These are phyloP conservation scores for Tremella yokohamensis DNA, from an alignment of 768 basidiomycete species.

Conservation along the genomic window DNA sequence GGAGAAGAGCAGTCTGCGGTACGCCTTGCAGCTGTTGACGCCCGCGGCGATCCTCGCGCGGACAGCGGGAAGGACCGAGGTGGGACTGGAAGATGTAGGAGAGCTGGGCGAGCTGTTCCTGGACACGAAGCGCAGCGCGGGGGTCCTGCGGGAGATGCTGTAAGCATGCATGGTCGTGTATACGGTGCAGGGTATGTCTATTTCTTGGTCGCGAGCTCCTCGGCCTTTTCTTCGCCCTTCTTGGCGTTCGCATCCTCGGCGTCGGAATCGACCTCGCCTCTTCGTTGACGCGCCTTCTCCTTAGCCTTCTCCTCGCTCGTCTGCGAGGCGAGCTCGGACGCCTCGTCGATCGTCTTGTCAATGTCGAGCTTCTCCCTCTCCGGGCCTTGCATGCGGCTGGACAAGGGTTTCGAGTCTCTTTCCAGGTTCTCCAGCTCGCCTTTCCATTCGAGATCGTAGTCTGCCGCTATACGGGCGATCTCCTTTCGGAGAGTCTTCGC, in stretches of 20 bases:
- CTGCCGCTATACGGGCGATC: conserved; percentile 61
- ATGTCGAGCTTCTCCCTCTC: conserved; percentile 34
- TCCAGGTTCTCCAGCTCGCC: conserved; percentile 49
- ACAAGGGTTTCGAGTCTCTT: conserved; percentile 2
- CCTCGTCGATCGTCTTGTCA: conserved; percentile 48
- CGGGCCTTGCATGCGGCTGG: too few relatives aligned
- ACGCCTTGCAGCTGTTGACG: conserved; percentile 83
- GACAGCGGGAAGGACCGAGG: conserved; percentile 71
- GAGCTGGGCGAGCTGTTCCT: conserved; percentile 95
- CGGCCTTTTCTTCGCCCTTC: conserved; percentile 8
- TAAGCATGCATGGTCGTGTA: conserved; percentile 7
- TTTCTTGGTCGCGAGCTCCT: conserved; percentile 1
- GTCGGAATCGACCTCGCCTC: conserved; percentile 25
- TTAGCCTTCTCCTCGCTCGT: conserved; percentile 28
- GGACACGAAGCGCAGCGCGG: conserved; percentile 66
- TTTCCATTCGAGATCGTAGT: conserved; percentile 58
- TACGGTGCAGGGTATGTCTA: conserved; percentile 6
- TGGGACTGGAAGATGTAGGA: conserved; percentile 79
- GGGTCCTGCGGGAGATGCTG: conserved; percentile 27
- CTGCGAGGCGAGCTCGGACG: conserved; percentile 41
- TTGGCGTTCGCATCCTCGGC: neutral
- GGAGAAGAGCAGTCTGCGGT: conserved; percentile 75
- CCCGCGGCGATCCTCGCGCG: conserved; percentile 83
- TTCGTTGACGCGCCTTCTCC: conserved; percentile 36
- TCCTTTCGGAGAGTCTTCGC: conserved; percentile 57